Conservation (phyloP, 805 yeast genomes). For the Candida vaughaniae region DNA sequence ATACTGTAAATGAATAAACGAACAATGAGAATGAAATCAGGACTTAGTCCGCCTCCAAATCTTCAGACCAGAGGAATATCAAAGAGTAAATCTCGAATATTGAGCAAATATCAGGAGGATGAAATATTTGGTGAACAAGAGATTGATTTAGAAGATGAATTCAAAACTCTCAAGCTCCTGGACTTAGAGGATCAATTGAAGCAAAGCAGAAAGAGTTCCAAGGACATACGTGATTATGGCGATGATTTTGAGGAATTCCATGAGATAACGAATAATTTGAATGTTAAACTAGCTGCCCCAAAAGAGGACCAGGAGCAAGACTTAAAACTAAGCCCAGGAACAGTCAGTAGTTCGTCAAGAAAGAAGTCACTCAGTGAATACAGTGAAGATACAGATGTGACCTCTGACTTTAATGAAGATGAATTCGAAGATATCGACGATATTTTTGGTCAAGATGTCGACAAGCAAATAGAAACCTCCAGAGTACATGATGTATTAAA, state of each 20-base stretch:
- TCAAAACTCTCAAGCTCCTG: conserved; percentile 21
- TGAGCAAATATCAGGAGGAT: conserved; percentile 23
- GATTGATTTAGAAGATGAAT: conserved; percentile 23
- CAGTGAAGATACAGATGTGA: conserved; percentile 41
- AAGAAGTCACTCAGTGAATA: conserved; percentile 33
- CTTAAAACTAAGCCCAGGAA: conserved; percentile 11
- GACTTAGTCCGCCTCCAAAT: conserved; percentile 12
- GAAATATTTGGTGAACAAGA: conserved; percentile 28
- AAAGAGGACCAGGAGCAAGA: conserved; percentile 1
- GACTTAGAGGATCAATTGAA: conserved; percentile 4
- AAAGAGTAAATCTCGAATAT: conserved; percentile 16
- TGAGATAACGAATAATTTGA: neutral
- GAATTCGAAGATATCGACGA: conserved; percentile 35
- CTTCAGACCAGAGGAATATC: neutral
- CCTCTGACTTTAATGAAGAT: conserved; percentile 38
- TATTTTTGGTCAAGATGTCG: conserved; percentile 39
- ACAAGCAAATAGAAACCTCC: conserved; percentile 22
- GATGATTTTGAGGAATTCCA: conserved; percentile 5
- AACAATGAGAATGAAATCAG: conserved; percentile 8
- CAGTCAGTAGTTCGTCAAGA: conserved; percentile 11
- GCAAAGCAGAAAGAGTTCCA: neutral
- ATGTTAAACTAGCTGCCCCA: conserved; percentile 1
- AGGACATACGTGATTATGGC: conserved; percentile 3
- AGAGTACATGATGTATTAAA: conserved; percentile 25
- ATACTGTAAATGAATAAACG: conserved; percentile 9